A percentile compares a stretch with the other conserved stretches of the same genome.
Evolutionary conservation across 257 asterid genomes (phyloP).

Genomic region (Paulownia fortunei): DNA sequence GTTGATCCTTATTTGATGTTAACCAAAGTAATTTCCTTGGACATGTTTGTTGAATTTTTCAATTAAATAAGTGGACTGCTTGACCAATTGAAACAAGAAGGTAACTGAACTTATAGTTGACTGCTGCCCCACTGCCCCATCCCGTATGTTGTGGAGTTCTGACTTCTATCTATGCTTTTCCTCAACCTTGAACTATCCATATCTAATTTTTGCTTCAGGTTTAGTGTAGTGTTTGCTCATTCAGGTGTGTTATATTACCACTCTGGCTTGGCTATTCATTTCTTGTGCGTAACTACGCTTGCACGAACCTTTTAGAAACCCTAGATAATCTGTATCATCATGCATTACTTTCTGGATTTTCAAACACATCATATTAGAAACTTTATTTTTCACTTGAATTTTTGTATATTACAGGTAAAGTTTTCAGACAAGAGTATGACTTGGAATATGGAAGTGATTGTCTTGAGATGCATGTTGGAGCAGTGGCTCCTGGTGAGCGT

Average conservation of each 20-base stretch:
- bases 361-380: background rate
- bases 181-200: background rate
- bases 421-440: slow-evolving; percentile 74
- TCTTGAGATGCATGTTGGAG: slow-evolving; percentile 86
- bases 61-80: background rate
- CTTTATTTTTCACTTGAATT: background rate
- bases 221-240: background rate
- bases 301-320: background rate
- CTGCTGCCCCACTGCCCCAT: too few relatives aligned
- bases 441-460: slow-evolving; percentile 94
- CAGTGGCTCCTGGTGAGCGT: slow-evolving; percentile 70
- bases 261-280: background rate
- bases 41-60: background rate
- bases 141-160: too few relatives aligned
- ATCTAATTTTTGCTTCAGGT: background rate
- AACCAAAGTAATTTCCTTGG: background rate
- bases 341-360: background rate
- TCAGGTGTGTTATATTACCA: background rate
- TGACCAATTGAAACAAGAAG: background rate
- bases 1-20: background rate
- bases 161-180: background rate
- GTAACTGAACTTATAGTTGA: background rate
- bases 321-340: background rate
- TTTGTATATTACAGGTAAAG: slow-evolving; percentile 56
- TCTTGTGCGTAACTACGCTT: background rate